Evolutionary conservation across 2,329 filamentous ascomycete genomes (phyloP), one percentile per base, ranked within the genome.

Genomic region (Scytalidium sp.): DNA sequence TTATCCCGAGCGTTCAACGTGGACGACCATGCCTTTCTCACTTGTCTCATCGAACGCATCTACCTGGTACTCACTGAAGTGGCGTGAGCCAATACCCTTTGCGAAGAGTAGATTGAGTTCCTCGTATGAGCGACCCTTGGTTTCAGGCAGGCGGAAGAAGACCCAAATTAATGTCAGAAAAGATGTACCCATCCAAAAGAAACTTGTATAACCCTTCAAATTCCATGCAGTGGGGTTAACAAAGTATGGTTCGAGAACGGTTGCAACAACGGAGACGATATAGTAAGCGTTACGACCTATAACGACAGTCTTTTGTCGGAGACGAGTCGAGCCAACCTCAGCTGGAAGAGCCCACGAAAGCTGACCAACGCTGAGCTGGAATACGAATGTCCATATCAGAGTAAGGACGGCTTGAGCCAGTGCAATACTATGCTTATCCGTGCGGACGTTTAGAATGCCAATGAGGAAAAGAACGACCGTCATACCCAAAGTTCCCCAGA

Each of bases 341-440:
- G 78, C 72, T 8, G 80, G 64, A 36, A 81, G 65, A 1, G 71
- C 71, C 61, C 80, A 82, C 3, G 74, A 74, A 7, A 80, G 72
- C 0, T 79, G 78, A 0, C 79, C 80, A 11, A 81, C 71, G 1
- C 76, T 76, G 42, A 79, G 70, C 62, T 81, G 75, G 60, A 81
- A 83, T 2, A 75, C 65, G 47, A 80, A 75, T 0, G 75, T 78
- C 56, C 75, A 80, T 32, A 78, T 60, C 36, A 82, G 69, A 3
- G 81, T 66, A 59, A 81, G 63, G 2, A 70, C 67, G 0, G 70
- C 70, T 48, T 75, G 71, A 1, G 61, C 68, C 69, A 70, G 64
- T 5, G 74, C 59, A 2, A 60, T 29, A 19, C 52, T 54, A 2
- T 60, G 65, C 47, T 71, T 67, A n/a, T 66, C 66, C 5, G 68